phyloP scores from a whole-genome alignment of 169 alveolate species.

The Babesia caballi region DNA sequence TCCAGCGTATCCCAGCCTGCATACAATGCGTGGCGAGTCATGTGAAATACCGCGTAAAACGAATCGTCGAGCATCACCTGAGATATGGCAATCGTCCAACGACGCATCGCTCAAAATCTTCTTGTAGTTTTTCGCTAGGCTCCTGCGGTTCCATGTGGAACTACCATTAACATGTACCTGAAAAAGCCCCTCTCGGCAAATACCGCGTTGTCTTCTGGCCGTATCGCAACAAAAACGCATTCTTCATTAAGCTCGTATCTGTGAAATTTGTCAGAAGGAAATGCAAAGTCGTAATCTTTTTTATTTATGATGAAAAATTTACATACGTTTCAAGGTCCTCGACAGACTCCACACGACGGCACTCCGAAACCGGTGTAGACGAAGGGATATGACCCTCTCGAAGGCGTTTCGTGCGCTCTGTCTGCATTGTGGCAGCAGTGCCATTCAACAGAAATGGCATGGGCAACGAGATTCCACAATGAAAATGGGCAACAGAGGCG shows the following conservation, averaged over 20 bases:
- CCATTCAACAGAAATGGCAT: too few species aligned
- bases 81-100: neutral
- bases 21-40: neutral
- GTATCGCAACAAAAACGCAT: slow-evolving; percentile 13
- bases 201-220: neutral
- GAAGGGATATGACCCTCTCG: neutral
- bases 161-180: neutral
- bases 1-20: neutral
- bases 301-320: neutral
- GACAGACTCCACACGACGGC: neutral
- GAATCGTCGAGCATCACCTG: neutral
- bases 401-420: neutral
- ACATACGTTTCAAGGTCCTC: slow-evolving; percentile 57
- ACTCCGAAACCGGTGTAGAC: neutral
- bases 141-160: neutral
- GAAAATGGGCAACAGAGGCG: too few species aligned
- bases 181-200: slow-evolving; percentile 39
- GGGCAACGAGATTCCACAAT: too few species aligned
- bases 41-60: neutral
- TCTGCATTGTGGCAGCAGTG: neutral
- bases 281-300: neutral
- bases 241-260: slow-evolving; percentile 33
- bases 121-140: neutral
- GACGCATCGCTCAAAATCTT: neutral
- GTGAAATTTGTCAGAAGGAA: neutral